A percentile compares a stretch with the other conserved stretches of the same genome.
These are phyloP conservation scores for Yamadazyma friedrichii DNA, from an alignment of 1,139 yeast species.

Conservation along the genomic window DNA sequence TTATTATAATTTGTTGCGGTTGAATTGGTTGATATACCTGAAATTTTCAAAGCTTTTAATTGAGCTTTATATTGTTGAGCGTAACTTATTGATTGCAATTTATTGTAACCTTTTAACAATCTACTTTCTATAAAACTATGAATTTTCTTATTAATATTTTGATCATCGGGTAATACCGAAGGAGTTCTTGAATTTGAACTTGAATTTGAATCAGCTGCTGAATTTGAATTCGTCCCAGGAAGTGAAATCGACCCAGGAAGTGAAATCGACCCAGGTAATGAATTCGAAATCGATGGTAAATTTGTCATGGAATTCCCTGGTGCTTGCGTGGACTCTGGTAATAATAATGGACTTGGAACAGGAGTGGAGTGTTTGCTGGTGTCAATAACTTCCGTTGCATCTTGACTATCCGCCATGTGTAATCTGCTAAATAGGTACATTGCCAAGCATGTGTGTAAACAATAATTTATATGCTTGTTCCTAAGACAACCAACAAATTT, in stretches of 20 bases:
- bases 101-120: conserved; percentile 27
- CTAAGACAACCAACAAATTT: conserved; percentile 27
- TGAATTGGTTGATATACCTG: conserved; percentile 18
- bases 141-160: not conserved
- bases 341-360: not conserved
- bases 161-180: not conserved
- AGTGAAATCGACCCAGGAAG: not conserved
- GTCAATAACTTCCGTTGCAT: conserved; percentile 12
- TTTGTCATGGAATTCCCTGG: not conserved
- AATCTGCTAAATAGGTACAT: conserved; percentile 30
- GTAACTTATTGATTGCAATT: conserved; percentile 23
- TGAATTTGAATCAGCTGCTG: not conserved
- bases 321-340: not conserved
- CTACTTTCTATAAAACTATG: conserved; percentile 20
- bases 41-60: conserved; percentile 20
- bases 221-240: not conserved
- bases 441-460: conserved; percentile 31
- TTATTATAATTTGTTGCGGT: conserved; percentile 21
- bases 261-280: not conserved
- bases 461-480: conserved; percentile 26
- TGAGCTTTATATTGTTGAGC: conserved; percentile 30
- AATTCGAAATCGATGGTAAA: not conserved
- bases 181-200: too few relatives aligned
- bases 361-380: not conserved
- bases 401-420: conserved; percentile 31